These are phyloP conservation scores for Phytophthora brassicae DNA, from an alignment of 352 stramenopile species.

Conservation along the genomic window DNA sequence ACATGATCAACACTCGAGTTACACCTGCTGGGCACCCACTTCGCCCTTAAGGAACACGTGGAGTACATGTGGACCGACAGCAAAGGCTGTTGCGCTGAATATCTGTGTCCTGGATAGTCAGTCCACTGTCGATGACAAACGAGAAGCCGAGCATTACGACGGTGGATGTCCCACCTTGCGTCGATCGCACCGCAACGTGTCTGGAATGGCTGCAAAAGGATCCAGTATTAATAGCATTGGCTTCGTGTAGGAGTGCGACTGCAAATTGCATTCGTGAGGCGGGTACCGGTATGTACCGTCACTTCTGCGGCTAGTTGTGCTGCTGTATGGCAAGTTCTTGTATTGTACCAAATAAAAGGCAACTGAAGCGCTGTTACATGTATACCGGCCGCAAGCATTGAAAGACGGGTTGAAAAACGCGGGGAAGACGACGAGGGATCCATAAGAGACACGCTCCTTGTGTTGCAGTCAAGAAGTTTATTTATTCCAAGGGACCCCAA, in stretches of 20 bases:
- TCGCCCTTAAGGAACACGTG: conserved; percentile 32
- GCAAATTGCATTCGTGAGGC: background rate
- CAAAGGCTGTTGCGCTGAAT: no score
- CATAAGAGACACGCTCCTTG: conserved; percentile 4
- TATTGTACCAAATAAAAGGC: background rate
- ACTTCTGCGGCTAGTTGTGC: no score
- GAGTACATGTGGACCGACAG: no score
- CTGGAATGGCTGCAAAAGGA: conserved; percentile 1
- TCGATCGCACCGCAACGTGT: conserved; percentile 1
- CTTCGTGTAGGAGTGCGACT: conserved; percentile 5
- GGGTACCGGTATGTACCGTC: no score
- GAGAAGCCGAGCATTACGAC: background rate
- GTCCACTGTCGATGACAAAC: conserved; percentile 17
- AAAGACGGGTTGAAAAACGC: conserved; percentile 7
- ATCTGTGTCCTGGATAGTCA: conserved; percentile 28
- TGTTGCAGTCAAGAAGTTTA: background rate
- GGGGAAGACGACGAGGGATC: conserved; percentile 7
- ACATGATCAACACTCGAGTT: background rate
- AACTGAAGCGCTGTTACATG: conserved; percentile 9
- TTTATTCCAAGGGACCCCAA: background rate
- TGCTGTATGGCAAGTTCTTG: conserved; percentile 8
- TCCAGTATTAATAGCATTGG: no score
- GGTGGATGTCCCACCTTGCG: background rate
- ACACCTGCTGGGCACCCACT: no score
- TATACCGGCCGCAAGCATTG: background rate